A percentile compares a stretch with the other conserved stretches of the same genome.
Conservation (phyloP, 1,139 yeast genomes). For the Blastobotrys aristatus region DNA sequence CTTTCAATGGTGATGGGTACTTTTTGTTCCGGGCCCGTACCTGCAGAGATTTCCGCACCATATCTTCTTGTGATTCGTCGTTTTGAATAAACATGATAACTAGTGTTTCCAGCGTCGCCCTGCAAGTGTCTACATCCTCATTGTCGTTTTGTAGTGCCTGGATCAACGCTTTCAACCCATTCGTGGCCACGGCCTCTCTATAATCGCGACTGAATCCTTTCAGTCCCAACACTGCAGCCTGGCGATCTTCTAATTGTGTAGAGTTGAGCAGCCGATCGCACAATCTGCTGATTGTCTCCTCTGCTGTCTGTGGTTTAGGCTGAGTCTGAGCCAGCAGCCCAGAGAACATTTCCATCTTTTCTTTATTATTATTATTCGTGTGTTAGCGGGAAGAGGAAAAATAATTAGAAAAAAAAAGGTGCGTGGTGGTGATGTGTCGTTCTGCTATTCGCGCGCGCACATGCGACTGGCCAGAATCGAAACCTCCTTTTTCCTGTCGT, state of each 20-base stretch:
- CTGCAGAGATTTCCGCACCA: conserved; percentile 26
- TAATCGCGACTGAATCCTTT: conserved; percentile 87
- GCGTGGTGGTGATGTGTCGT: background rate
- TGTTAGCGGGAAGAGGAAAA: background rate
- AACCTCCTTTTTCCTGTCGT: too few relatives aligned
- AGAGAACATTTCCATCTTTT: conserved; percentile 43
- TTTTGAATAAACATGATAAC: conserved; percentile 61
- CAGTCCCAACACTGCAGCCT: conserved; percentile 86
- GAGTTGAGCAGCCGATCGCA: conserved; percentile 87
- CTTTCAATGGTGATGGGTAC: conserved; percentile 38
- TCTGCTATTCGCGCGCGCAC: background rate
- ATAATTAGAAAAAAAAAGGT: too few relatives aligned
- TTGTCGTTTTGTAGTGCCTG: conserved; percentile 60
- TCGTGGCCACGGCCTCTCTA: conserved; percentile 85
- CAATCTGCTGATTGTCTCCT: conserved; percentile 81
- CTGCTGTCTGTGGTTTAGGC: conserved; percentile 60
- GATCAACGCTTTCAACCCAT: conserved; percentile 75
- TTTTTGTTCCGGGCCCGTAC: conserved; percentile 35
- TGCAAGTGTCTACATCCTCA: conserved; percentile 66
- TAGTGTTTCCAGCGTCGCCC: conserved; percentile 81
- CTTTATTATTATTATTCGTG: background rate
- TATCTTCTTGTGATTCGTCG: conserved; percentile 51
- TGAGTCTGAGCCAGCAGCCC: conserved; percentile 44
- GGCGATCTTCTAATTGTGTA: conserved; percentile 72
- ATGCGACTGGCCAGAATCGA: background rate